Percentiles rank a stretch among this genome's conserved stretches.
Evolutionary conservation across 2,329 filamentous ascomycete genomes (phyloP).

Genomic region (Davidsoniella eucalypti): DNA sequence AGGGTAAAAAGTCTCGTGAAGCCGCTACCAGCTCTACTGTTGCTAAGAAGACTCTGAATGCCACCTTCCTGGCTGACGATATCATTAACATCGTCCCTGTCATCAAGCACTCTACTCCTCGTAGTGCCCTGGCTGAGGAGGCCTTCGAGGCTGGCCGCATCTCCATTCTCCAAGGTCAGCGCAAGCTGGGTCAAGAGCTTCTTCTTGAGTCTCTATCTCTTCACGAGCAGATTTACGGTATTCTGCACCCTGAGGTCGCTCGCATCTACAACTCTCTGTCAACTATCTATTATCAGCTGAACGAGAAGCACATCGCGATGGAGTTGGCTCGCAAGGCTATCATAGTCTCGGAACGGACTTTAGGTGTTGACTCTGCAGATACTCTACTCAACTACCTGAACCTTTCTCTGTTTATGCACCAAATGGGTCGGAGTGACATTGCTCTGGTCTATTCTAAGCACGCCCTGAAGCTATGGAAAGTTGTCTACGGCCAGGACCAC

Average conservation of each 20-base stretch:
- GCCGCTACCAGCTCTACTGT: conserved; percentile 31
- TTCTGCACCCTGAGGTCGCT: conserved; percentile 89
- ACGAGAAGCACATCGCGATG: conserved; percentile 89
- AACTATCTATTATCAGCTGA: conserved; percentile 92
- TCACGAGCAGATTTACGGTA: conserved; percentile 97
- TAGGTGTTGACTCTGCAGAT: conserved; percentile 85
- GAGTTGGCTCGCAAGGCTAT: conserved; percentile 94
- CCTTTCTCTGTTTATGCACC: conserved; percentile 84
- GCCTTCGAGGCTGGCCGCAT: conserved; percentile 90
- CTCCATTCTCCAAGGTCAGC: conserved; percentile 88
- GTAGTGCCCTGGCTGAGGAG: conserved; percentile 84
- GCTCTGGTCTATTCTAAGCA: conserved; percentile 85
- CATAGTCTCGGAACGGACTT: conserved; percentile 84
- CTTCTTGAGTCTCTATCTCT: conserved; percentile 89
- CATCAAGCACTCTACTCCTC: conserved; percentile 84
- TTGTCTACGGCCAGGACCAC: conserved; percentile 85
- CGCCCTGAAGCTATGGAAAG: conserved; percentile 87
- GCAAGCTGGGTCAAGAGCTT: conserved; percentile 88
- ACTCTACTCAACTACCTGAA: conserved; percentile 94
- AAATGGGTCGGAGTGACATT: conserved; percentile 71
- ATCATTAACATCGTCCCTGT: conserved; percentile 86
- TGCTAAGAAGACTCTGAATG: conserved; percentile 29
- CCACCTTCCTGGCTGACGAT: conserved; percentile 64
- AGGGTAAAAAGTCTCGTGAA: conserved; percentile 40
- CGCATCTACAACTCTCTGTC: conserved; percentile 89